Base-by-base conservation (phyloP, 23 red algal species). In the Gracilaria caudata region DNA sequence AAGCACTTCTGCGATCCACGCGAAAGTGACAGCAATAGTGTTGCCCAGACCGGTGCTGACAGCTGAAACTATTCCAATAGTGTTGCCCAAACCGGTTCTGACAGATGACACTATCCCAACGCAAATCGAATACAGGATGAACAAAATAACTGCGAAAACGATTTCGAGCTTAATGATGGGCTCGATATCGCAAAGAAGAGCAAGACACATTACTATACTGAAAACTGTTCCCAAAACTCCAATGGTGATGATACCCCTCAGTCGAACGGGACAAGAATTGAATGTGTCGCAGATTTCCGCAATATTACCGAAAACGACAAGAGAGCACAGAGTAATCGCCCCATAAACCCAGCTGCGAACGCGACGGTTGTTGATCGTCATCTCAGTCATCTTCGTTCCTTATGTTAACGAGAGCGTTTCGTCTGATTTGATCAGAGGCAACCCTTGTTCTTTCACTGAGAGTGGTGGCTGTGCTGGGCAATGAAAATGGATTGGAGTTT, bases 21-120 rank as follows among this genome's bases (percentile, higher is more conserved):
- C 23, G n/a, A 86, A 86, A 14, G 47, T 86, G n/a, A 86, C 82
- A 74, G 82, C 36, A 74, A 73, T 55, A 68, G 28, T 86, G 64
- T 86, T 86, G 47, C 82, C 65, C 36, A 86, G 82, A 14, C 70
- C 82, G 20, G 82, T 86, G n/a, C 82, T 68, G n/a, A 86, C 82
- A 30, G 82, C 74, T 6, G 82, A 86, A 13, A 86, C 65, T 17
- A 86, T 28, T 26, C 82, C 82, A 68, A 73, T n/a, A n/a, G n/a
- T n/a, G n/a, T n/a, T n/a, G n/a, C 70, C 70, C 7, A 24, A 17
- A 37, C 82, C 82, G 20, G 82, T 86, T 40, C 82, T 68, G n/a
- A 86, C 82, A 30, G 82, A 86, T 6, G 82, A 86, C 19, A 86
- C 65, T 17, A 86, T 28, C 11, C 82, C 82, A 68, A 73, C 82